Conservation (phyloP, 768 basidiomycete genomes). For the Pleurotus djamor region DNA sequence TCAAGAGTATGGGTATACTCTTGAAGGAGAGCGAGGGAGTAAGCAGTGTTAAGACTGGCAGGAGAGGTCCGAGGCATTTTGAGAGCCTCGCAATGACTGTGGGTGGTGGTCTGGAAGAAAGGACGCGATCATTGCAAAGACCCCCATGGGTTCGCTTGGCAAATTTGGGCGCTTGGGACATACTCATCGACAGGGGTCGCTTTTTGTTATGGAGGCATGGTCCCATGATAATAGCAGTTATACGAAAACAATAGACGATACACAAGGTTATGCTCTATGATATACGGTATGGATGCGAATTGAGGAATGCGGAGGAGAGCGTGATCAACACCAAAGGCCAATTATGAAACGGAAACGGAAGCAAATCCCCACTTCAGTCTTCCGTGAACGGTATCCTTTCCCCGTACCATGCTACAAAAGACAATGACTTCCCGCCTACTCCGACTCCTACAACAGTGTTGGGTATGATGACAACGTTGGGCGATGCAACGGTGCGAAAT, state of each 20-base stretch:
- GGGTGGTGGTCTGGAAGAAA: neutral
- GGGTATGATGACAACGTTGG: slow-evolving; percentile 2
- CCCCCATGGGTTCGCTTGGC: neutral
- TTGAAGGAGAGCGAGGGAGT: slow-evolving; percentile 67
- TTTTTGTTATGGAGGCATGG: neutral
- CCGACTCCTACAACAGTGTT: neutral
- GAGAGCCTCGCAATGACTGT: neutral
- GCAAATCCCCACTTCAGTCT: slow-evolving; percentile 2
- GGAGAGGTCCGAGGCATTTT: neutral
- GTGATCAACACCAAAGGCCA: slow-evolving; percentile 5
- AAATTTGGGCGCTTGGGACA: neutral
- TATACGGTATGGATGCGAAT: slow-evolving; percentile 6
- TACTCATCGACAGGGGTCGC: too few species aligned
- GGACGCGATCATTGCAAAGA: neutral
- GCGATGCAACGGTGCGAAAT: slow-evolving; percentile 3
- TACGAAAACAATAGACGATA: slow-evolving; percentile 9
- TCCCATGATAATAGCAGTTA: slow-evolving; percentile 1
- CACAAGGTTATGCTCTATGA: slow-evolving; percentile 6
- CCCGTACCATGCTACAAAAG: neutral
- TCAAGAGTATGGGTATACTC: slow-evolving; percentile 94
- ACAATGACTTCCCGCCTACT: slow-evolving; percentile 4
- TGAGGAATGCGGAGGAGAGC: slow-evolving; percentile 3
- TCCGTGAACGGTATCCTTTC: neutral
- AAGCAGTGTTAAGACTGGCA: slow-evolving; percentile 34
- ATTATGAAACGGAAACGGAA: slow-evolving; percentile 3